phyloP scores from a whole-genome alignment of 2,329 filamentous ascomycete genomes.

The Gremmenia infestans region DNA sequence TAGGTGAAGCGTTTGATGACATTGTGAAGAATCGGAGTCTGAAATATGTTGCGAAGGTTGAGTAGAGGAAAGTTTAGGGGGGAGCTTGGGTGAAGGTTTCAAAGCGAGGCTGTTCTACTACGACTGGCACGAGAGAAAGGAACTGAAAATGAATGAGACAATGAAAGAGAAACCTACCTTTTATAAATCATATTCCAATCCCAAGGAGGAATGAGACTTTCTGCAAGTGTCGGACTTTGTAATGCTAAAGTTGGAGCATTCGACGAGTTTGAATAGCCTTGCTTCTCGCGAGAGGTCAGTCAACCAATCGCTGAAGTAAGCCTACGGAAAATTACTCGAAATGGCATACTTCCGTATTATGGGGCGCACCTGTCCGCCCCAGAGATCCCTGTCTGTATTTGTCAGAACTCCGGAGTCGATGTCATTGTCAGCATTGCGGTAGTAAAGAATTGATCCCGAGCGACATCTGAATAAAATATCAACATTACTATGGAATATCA shows the following conservation, averaged over 20 bases:
- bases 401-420: not conserved
- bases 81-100: not conserved
- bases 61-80: not conserved
- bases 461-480: too few relatives aligned
- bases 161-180: not conserved
- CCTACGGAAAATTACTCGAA: not conserved
- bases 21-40: not conserved
- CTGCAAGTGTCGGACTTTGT: not conserved
- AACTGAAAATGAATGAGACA: not conserved
- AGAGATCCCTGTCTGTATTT: not conserved
- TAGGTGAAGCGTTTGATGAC: constrained; percentile 1
- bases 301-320: not conserved
- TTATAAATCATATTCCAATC: not conserved
- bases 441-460: too few relatives aligned
- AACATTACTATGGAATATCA: constrained; percentile 6
- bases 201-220: not conserved
- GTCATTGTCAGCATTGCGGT: too few relatives aligned
- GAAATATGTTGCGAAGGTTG: not conserved
- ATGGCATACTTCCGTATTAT: not conserved
- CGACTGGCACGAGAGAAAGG: not conserved
- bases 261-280: not conserved
- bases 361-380: not conserved
- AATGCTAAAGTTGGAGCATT: not conserved
- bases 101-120: not conserved
- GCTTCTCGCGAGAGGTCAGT: not conserved